A percentile compares a stretch with the other conserved stretches of the same genome.
Evolutionary conservation across 2,329 filamentous ascomycete genomes (phyloP).

Genomic region (Neofusicoccum cordaticola): DNA sequence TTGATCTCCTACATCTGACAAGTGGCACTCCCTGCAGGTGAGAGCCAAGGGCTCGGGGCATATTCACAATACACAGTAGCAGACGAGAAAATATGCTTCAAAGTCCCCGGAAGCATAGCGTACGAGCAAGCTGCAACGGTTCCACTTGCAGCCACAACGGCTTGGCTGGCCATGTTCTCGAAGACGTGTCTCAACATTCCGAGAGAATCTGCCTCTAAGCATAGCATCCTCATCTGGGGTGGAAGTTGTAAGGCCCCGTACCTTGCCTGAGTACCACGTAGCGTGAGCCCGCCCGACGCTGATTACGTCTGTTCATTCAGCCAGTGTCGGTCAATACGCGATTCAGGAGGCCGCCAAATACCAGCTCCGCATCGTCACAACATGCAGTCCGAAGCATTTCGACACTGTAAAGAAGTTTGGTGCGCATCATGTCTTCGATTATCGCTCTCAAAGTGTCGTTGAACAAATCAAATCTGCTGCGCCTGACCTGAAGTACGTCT

Average conservation of each 20-base stretch:
- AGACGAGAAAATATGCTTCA: conserved; percentile 42
- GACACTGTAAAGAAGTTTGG: conserved; percentile 30
- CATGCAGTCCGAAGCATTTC: conserved; percentile 35
- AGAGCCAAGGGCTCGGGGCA: conserved; percentile 35
- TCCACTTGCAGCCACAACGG: conserved; percentile 40
- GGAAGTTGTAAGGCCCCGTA: conserved; percentile 39
- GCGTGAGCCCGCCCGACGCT: background rate
- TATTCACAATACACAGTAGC: conserved; percentile 43
- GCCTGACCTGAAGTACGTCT: conserved; percentile 36
- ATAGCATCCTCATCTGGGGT: conserved; percentile 43
- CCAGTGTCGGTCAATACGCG: conserved; percentile 41
- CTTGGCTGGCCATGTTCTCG: conserved; percentile 42
- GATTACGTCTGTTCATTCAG: conserved; percentile 23
- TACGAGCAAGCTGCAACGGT: conserved; percentile 37
- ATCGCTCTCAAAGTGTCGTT: conserved; percentile 37
- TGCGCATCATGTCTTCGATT: conserved; percentile 38
- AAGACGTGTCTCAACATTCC: conserved; percentile 36
- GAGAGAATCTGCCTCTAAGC: conserved; percentile 17
- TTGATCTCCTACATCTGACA: background rate
- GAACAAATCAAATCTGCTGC: conserved; percentile 34
- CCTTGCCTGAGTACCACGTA: too few relatives aligned
- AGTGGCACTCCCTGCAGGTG: conserved; percentile 17
- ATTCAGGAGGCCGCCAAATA: conserved; percentile 44
- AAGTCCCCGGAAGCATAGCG: conserved; percentile 32
- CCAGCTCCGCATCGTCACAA: conserved; percentile 42